These are phyloP conservation scores for Cubamyces sp. DNA, from an alignment of 768 basidiomycete species.

Conservation along the genomic window DNA sequence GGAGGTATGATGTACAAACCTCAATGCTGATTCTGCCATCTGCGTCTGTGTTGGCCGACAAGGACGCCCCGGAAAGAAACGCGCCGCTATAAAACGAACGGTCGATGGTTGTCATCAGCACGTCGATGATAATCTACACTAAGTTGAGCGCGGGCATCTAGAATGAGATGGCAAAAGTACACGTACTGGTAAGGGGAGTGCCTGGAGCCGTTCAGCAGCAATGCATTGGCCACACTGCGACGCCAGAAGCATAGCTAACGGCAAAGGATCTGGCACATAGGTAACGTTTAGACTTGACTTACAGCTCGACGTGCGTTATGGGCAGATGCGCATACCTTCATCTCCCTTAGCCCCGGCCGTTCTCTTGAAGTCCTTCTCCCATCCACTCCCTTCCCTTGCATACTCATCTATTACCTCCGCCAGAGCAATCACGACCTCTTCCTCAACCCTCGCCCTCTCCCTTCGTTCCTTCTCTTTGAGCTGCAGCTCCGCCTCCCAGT, in stretches of 20 bases:
- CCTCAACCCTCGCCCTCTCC: slow-evolving; percentile 53
- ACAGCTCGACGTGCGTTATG: no score
- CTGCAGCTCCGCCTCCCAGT: slow-evolving; percentile 43
- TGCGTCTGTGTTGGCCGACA: slow-evolving; percentile 30
- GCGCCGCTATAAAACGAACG: slow-evolving; percentile 59
- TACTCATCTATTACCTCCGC: slow-evolving; percentile 77
- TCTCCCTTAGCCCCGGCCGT: slow-evolving; percentile 48
- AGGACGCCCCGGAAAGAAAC: slow-evolving; percentile 45
- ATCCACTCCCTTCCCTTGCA: slow-evolving; percentile 39
- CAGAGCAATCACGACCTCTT: slow-evolving; percentile 68
- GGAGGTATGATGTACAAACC: slow-evolving; percentile 18
- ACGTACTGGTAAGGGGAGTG: slow-evolving; percentile 57
- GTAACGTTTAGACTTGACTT: no score
- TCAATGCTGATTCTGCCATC: slow-evolving; percentile 22
- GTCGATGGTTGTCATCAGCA: slow-evolving; percentile 48
- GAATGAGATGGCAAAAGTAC: background rate
- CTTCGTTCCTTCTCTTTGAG: slow-evolving; percentile 32
- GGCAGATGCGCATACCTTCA: slow-evolving; percentile 32
- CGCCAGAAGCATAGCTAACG: slow-evolving; percentile 47
- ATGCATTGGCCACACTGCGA: slow-evolving; percentile 65
- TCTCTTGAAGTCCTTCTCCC: slow-evolving; percentile 69
- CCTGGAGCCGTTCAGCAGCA: slow-evolving; percentile 56
- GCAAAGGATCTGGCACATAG: slow-evolving; percentile 28
- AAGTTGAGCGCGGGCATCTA: background rate
- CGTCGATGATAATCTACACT: slow-evolving; percentile 40